Conservation (phyloP, 371 early-diverging fungal genomes). For the Zopfochytrium polystomum region DNA sequence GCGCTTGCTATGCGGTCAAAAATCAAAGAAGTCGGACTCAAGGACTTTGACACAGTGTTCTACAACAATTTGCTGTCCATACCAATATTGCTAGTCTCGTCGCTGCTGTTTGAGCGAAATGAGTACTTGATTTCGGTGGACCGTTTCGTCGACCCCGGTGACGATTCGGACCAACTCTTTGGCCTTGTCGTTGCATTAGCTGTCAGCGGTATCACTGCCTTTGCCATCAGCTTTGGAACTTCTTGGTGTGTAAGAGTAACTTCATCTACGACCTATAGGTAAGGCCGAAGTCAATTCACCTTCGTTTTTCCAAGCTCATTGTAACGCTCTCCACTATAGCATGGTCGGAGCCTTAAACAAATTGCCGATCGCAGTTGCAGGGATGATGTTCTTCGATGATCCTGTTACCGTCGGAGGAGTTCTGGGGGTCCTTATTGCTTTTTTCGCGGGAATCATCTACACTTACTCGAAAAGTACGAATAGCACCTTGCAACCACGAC, state of each 20-base stretch:
- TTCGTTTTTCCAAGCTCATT: background rate
- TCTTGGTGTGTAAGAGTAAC: slow-evolving; percentile 96
- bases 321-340: slow-evolving; percentile 37
- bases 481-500: slow-evolving; percentile 7
- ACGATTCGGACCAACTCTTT: slow-evolving; percentile 31
- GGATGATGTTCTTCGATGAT: slow-evolving; percentile 91
- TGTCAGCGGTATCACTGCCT: slow-evolving; percentile 83
- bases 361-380: slow-evolving; percentile 91
- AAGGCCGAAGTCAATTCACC: background rate
- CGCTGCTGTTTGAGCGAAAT: slow-evolving; percentile 65
- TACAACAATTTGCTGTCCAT: slow-evolving; percentile 92
- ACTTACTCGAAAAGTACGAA: slow-evolving; percentile 65
- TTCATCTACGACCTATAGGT: slow-evolving; percentile 89
- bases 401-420: slow-evolving; percentile 77
- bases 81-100: slow-evolving; percentile 76
- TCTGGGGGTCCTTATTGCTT: slow-evolving; percentile 70
- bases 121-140: slow-evolving; percentile 55
- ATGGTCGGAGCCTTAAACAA: slow-evolving; percentile 99
- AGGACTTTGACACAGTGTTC: slow-evolving; percentile 95
- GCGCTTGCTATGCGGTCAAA: slow-evolving; percentile 85
- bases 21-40: slow-evolving; percentile 77
- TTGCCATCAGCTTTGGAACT: slow-evolving; percentile 88
- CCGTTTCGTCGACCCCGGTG: slow-evolving; percentile 28
- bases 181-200: slow-evolving; percentile 67
- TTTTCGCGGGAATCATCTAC: slow-evolving; percentile 78